Conservation (phyloP, 306 rosid species). For the Rosa chinensis region DNA sequence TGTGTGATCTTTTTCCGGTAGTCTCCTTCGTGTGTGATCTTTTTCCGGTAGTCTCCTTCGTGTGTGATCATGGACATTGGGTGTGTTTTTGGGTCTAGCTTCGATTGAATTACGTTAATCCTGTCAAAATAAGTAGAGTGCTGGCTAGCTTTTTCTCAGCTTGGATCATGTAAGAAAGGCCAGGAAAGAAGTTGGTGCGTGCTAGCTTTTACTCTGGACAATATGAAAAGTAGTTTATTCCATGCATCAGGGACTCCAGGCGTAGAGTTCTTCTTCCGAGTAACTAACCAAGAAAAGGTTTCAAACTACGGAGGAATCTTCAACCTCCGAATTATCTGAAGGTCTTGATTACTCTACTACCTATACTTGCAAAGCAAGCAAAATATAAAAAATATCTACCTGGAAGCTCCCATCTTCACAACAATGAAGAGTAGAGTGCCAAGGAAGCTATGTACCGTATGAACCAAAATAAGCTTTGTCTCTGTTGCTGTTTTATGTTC, state of each 20-base stretch:
- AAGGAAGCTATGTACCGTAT: neutral
- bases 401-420: neutral
- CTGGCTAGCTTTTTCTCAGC: neutral
- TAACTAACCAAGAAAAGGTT: neutral
- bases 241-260: too few species aligned
- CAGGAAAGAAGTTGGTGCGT: too few species aligned
- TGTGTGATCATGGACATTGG: too few species aligned
- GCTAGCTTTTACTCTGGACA: neutral
- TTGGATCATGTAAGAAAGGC: too few species aligned
- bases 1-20: too few species aligned
- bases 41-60: too few species aligned
- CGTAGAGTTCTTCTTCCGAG: neutral
- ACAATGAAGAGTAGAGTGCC: neutral
- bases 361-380: neutral
- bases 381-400: neutral
- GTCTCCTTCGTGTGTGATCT: too few species aligned
- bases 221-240: neutral
- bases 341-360: neutral
- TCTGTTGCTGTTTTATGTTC: neutral
- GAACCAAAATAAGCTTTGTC: neutral
- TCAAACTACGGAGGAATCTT: neutral
- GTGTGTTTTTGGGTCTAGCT: neutral
- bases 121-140: too few species aligned
- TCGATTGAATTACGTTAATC: too few species aligned
- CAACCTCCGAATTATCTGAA: neutral